Evolutionary conservation across 2,329 filamentous ascomycete species (phyloP), one percentile per base, ranked within the genome.

Genomic region (Hawksworthiomyces lignivorus): DNA sequence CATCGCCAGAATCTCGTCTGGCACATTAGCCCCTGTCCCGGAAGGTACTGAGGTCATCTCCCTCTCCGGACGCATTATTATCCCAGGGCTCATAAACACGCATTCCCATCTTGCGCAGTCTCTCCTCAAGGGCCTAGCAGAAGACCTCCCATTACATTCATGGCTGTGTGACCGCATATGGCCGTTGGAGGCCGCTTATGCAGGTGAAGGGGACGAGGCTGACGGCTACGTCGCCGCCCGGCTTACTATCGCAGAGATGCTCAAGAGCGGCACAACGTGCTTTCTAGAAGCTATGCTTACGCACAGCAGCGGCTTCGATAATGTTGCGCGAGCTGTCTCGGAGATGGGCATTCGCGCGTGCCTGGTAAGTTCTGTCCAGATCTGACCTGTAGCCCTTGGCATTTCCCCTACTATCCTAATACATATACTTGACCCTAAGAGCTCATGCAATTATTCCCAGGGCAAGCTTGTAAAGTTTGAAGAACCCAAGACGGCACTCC

Each of bases 91-190:
- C 10, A 62, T 73, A 46, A 70, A 68, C 21, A 70, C 68, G 2
- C 70, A 74, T 47, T 66, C 68, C 43, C 69, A 74, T 45, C 63
- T 67, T 1, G 67, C 65, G 1, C 69, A 73, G 49, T 67, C 65
- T 5, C 58, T 73, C 4, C 58, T 73, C 1, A 60, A 69, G 34
- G 69, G 69, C 9, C 56, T 63, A 7, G 70, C 68, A 0, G 70
- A 74, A 47, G 67, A 73, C 44, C 54, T 73, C 7, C 63, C 66
- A 33, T 58, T 73, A 6, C 67, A 71, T 15, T 62, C 62, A 1
- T 73, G 69, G 70, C 61, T 73, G 4, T 73, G 69, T 47, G 68
- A 72, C 47, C 56, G 62, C 2, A 70, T 72, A 31, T 73, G 69
- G 69, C 55, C 56, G 6, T 46, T 58, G 1, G 55, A 57, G 46